phyloP scores from a whole-genome alignment of 768 basidiomycete species.

The Porpolomopsis calyptriformis region DNA sequence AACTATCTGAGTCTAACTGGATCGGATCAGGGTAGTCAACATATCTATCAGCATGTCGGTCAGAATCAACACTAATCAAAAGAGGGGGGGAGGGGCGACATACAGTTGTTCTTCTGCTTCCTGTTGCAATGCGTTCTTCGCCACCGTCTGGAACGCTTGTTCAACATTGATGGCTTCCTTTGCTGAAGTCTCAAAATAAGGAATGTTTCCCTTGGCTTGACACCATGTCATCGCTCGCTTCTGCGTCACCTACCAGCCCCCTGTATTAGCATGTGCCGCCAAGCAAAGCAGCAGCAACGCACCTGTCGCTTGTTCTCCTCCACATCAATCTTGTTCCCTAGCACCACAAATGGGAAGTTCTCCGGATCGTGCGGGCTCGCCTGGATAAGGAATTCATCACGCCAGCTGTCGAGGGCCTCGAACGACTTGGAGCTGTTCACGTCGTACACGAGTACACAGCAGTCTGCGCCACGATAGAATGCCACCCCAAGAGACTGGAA shows the following conservation, averaged over 20 bases:
- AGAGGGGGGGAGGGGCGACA: conserved; percentile 20
- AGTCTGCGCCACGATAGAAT: conserved; percentile 98
- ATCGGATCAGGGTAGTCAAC: conserved; percentile 99
- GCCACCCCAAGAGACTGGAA: conserved; percentile 99
- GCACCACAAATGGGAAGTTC: conserved; percentile 98
- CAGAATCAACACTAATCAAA: conserved; percentile 9
- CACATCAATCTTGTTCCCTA: conserved; percentile 99
- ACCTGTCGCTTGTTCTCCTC: conserved; percentile 98
- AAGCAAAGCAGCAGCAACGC: conserved; percentile 12
- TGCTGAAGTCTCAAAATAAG: conserved; percentile 99
- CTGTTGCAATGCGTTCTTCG: conserved; percentile 98
- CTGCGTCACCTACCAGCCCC: conserved; percentile 72
- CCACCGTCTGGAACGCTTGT: conserved; percentile 98
- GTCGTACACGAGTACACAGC: conserved; percentile 98
- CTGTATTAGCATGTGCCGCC: background rate
- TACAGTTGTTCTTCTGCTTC: conserved; percentile 94
- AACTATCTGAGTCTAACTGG: conserved; percentile 86
- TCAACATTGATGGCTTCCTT: conserved; percentile 99
- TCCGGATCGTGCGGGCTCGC: conserved; percentile 98
- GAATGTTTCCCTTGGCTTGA: conserved; percentile 98
- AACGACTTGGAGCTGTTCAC: conserved; percentile 98
- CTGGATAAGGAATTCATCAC: conserved; percentile 98
- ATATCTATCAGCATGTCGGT: conserved; percentile 45
- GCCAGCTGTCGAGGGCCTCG: conserved; percentile 97
- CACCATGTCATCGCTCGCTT: conserved; percentile 99